Conservation (phyloP, 2,329 filamentous ascomycete genomes). For the Ophiocordyceps robertsii region DNA sequence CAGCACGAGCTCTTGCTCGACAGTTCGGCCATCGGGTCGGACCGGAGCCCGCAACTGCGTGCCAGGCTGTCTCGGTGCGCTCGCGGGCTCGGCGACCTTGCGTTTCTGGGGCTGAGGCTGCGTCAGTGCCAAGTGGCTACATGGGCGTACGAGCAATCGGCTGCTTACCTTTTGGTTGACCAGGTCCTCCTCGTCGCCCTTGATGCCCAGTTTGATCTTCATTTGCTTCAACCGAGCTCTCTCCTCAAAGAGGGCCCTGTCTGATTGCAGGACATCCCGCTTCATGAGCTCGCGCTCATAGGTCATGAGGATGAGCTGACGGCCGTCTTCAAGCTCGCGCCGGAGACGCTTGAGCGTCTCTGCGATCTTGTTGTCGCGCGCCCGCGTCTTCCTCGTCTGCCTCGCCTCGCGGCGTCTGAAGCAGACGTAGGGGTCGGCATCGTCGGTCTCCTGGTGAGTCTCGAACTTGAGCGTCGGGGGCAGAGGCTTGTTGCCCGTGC, state of each 20-base stretch:
- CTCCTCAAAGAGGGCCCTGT: constrained; percentile 71
- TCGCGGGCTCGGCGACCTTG: constrained; percentile 46
- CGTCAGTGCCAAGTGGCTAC: constrained; percentile 21
- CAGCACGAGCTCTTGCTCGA: constrained; percentile 67
- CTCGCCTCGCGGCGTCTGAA: constrained; percentile 91
- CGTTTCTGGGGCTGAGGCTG: constrained; percentile 53
- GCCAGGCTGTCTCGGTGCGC: constrained; percentile 46
- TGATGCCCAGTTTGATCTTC: constrained; percentile 81
- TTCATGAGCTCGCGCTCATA: constrained; percentile 69
- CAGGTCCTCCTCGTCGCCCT: constrained; percentile 84
- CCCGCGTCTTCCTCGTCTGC: constrained; percentile 87
- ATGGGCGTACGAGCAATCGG: constrained; percentile 21
- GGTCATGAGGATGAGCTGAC: constrained; percentile 65
- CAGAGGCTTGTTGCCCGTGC: constrained; percentile 55
- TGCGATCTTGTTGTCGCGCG: constrained; percentile 82
- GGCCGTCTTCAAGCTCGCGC: constrained; percentile 79
- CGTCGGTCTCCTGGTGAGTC: constrained; percentile 85
- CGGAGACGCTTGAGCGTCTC: constrained; percentile 90
- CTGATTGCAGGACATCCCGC: constrained; percentile 60
- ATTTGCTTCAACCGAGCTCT: constrained; percentile 71
- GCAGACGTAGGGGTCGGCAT: constrained; percentile 94
- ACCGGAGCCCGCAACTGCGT: constrained; percentile 56
- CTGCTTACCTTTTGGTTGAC: constrained; percentile 74
- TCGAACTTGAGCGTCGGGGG: constrained; percentile 83
- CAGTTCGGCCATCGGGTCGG: constrained; percentile 53